A percentile compares a stretch with the other conserved stretches of the same genome.
Evolutionary conservation across 805 yeast genomes (phyloP).

Genomic region (Schwanniomyces sp.): DNA sequence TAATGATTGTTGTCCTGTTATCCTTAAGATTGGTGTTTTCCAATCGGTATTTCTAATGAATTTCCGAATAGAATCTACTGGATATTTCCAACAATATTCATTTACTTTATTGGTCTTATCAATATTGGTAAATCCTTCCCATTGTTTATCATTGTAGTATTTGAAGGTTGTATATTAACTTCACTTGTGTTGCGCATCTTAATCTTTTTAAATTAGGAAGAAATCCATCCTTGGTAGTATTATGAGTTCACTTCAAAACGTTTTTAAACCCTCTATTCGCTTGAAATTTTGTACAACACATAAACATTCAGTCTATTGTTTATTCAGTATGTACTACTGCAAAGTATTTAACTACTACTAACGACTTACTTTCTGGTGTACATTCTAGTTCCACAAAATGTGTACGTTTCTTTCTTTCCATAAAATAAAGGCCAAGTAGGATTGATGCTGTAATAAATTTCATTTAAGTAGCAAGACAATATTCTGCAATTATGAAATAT

Average conservation of each 20-base stretch:
- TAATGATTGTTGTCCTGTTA: too few species aligned
- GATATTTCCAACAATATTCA: constrained; percentile 60
- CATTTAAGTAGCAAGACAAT: constrained; percentile 35
- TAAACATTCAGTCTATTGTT: too few species aligned
- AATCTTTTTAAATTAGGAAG: constrained; percentile 35
- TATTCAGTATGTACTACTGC: too few species aligned
- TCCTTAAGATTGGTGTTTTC: constrained; percentile 75
- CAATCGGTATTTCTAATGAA: constrained; percentile 87
- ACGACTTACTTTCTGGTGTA: not conserved
- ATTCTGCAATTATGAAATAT: constrained; percentile 30
- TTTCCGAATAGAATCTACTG: constrained; percentile 71
- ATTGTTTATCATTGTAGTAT: constrained; percentile 54
- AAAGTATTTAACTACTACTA: not conserved
- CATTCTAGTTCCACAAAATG: not conserved
- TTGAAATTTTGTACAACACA: too few species aligned
- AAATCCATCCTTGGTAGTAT: too few species aligned
- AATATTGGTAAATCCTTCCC: constrained; percentile 62
- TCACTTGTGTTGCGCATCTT: constrained; percentile 55
- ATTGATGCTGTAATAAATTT: constrained; percentile 25
- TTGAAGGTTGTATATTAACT: constrained; percentile 48
- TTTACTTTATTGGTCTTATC: constrained; percentile 42
- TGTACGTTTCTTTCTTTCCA: not conserved
- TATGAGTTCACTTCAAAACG: too few species aligned
- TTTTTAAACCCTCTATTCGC: too few species aligned
- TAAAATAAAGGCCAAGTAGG: constrained; percentile 11